Conservation (phyloP, 2,329 filamentous ascomycete species). For the Penicillium glabrum region DNA sequence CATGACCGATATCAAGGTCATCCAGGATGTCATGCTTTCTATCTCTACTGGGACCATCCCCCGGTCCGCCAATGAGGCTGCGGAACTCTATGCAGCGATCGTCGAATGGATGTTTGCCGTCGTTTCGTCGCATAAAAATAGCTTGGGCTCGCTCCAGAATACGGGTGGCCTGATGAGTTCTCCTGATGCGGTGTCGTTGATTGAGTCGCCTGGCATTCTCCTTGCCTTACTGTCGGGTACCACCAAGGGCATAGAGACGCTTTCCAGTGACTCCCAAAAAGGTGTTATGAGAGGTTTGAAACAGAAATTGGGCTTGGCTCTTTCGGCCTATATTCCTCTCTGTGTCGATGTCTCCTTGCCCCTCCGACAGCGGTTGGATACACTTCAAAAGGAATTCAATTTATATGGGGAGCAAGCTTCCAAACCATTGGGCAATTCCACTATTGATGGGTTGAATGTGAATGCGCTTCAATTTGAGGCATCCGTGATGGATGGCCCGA, state of each 20-base stretch:
- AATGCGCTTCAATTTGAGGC: slow-evolving; percentile 54
- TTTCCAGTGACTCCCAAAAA: slow-evolving; percentile 30
- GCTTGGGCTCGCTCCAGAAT: slow-evolving; percentile 27
- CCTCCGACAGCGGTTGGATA: slow-evolving; percentile 39
- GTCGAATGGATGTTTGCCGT: slow-evolving; percentile 42
- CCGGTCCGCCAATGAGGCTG: slow-evolving; percentile 29
- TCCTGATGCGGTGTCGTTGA: slow-evolving; percentile 40
- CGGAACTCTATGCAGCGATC: slow-evolving; percentile 32
- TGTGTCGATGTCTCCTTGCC: slow-evolving; percentile 41
- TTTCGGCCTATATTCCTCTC: slow-evolving; percentile 42
- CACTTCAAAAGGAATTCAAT: slow-evolving; percentile 43
- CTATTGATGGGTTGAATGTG: slow-evolving; percentile 44
- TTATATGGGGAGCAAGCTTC: slow-evolving; percentile 43
- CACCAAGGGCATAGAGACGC: slow-evolving; percentile 34
- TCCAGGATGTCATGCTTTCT: slow-evolving; percentile 43
- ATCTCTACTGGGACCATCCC: slow-evolving; percentile 37
- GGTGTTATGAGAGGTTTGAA: slow-evolving; percentile 29
- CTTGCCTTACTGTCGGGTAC: slow-evolving; percentile 40
- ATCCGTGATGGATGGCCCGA: slow-evolving; percentile 64
- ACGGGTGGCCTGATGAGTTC: slow-evolving; percentile 32
- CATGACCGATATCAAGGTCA: slow-evolving; percentile 44
- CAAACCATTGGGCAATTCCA: slow-evolving; percentile 44
- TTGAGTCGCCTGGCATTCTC: slow-evolving; percentile 44
- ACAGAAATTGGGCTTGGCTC: slow-evolving; percentile 37
- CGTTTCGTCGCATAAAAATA: slow-evolving; percentile 34